Evolutionary conservation across 495 filamentous ascomycete genomes (phyloP).

Genomic region (Neurospora africana): DNA sequence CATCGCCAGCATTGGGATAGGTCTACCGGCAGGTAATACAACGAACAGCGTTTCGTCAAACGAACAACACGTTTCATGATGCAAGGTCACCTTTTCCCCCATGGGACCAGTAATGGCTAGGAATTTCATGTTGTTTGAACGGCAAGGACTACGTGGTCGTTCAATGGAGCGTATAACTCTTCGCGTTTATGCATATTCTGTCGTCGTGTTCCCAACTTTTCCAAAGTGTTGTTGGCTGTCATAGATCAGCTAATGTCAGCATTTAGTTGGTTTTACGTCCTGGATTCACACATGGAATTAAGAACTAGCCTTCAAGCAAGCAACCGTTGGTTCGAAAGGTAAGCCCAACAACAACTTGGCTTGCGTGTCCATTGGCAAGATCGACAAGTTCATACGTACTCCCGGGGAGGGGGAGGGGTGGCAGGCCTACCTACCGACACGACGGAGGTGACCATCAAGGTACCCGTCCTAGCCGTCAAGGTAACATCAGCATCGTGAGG

Average conservation of each 20-base stretch:
- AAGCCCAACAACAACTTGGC: background rate
- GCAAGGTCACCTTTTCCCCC: background rate
- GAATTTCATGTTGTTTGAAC: background rate
- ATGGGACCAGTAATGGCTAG: background rate
- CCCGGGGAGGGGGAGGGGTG: background rate
- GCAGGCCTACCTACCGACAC: background rate
- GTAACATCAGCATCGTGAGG: background rate
- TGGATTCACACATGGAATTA: background rate
- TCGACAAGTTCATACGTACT: background rate
- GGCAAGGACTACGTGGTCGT: background rate
- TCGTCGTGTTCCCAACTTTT: background rate
- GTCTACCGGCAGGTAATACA: background rate
- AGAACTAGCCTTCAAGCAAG: background rate
- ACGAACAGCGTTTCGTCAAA: background rate
- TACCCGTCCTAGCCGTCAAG: background rate
- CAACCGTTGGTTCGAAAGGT: background rate
- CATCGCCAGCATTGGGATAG: background rate
- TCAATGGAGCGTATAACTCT: background rate
- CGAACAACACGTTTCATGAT: background rate
- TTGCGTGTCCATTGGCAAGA: background rate
- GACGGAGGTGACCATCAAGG: slow-evolving; percentile 9
- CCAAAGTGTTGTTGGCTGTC: background rate
- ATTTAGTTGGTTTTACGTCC: background rate
- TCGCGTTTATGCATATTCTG: background rate
- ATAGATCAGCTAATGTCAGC: background rate